A percentile compares a stretch with the other conserved stretches of the same genome.
Evolutionary conservation across 805 yeast genomes (phyloP).

Genomic region (Jamesozyma spencerorum): DNA sequence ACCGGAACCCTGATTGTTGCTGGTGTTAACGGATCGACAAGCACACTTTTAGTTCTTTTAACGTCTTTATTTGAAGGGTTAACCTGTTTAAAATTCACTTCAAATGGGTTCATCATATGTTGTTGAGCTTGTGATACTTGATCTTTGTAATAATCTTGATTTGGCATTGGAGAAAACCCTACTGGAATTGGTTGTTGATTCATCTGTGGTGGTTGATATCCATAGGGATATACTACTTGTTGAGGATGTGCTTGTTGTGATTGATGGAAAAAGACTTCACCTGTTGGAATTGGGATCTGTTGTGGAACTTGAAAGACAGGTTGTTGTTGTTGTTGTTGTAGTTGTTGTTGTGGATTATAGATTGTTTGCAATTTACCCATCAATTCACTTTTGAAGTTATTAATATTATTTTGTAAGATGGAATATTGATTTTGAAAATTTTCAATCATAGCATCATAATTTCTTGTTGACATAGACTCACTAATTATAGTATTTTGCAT

Average conservation of each 20-base stretch:
- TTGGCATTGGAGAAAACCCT: neutral
- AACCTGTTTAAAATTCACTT: neutral
- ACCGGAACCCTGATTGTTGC: conserved; percentile 3
- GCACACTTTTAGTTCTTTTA: conserved; percentile 21
- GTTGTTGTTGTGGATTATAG: neutral
- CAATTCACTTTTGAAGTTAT: conserved; percentile 1
- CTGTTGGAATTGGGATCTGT: neutral
- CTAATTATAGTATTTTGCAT: conserved; percentile 1
- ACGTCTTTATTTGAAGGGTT: conserved; percentile 5
- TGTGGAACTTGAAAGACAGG: neutral
- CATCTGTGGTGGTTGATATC: conserved; percentile 28
- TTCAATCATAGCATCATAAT: neutral
- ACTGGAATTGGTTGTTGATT: conserved; percentile 9
- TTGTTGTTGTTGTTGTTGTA: conserved; percentile 1
- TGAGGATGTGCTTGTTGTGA: neutral
- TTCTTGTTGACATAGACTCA: neutral
- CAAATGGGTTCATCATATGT: conserved; percentile 21
- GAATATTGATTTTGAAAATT: conserved; percentile 2
- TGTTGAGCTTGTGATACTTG: conserved; percentile 4
- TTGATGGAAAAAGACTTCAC: neutral
- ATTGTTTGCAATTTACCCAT: neutral
- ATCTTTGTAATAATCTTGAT: too few relatives aligned
- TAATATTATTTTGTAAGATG: conserved; percentile 1
- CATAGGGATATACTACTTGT: conserved; percentile 30
- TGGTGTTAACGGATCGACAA: conserved; percentile 9